Evolutionary conservation across 352 stramenopile species (phyloP), one percentile per base, ranked within the genome.

Genomic region (Globisporangium recalcitrans): DNA sequence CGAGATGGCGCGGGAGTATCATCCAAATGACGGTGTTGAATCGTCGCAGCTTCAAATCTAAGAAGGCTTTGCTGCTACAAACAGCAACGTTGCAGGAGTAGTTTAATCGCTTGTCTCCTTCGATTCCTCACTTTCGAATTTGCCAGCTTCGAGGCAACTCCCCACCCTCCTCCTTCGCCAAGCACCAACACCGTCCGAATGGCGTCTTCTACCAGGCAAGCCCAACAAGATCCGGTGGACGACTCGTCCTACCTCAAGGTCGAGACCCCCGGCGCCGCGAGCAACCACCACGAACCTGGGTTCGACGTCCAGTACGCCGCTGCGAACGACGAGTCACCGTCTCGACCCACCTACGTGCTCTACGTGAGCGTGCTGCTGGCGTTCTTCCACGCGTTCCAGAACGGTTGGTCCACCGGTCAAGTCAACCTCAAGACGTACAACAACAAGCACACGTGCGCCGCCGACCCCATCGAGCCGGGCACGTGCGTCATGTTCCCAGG

Each of bases 351-450:
- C 8, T 38, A 38, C 32, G 32, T 38, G 32, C 9, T 13, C 27
- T 31, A 31, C 32, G 32, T 13, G 32, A 38, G 32, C 32, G 32
- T 16, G 13, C 32, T 11, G 13, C 10, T 13, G 32, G 32, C 32
- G 44, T 51, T 87, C 42, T 53, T 91, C 24, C 76, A 81, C 38
- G 56, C 77, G 9, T 46, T 78, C 31, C 76, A 85, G 65, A 77
- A 71, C 56, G 74, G 76, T 21, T 85, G 76, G 83, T 79, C 74
- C 11, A 76, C 79, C 5, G 75, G 74, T 11, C 83, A 93, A 54
- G 67, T 90, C 66, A 85, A 85, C 66, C 64, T 77, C 31, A 70
- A 63, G 16, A 64, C 64, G 6, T 85, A 77, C 52, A 53, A 78
- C 47, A 56, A 74, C 63, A 32, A 58, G 65, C 24, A 59, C 62